Evolutionary conservation across 2,329 filamentous ascomycete genomes (phyloP).

Genomic region (Nigrograna mackinnonii): DNA sequence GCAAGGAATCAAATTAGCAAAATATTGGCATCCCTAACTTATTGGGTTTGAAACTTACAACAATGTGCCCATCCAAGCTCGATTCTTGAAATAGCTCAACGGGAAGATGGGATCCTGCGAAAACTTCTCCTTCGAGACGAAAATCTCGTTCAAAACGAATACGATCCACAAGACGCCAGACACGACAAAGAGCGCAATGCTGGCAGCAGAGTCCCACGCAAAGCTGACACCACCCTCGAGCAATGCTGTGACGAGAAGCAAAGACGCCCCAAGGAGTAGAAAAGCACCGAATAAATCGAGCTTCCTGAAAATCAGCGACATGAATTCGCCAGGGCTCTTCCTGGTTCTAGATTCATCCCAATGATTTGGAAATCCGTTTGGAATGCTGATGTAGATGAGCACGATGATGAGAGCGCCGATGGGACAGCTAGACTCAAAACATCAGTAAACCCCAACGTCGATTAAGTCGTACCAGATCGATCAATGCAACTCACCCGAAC

Average conservation of each 20-base stretch:
- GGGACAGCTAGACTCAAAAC: neutral
- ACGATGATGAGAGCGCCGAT: neutral
- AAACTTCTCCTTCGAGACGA: neutral
- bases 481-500: constrained; percentile 46
- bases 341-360: no score
- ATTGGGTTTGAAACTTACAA: no score
- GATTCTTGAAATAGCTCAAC: neutral
- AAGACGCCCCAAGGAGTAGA: neutral
- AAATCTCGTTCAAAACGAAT: neutral
- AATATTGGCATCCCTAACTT: no score
- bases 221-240: neutral
- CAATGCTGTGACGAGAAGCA: neutral
- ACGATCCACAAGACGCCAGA: neutral
- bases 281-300: neutral
- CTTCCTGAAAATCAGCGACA: no score
- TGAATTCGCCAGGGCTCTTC: no score
- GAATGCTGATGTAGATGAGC: neutral
- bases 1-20: no score
- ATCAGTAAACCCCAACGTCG: no score
- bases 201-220: neutral
- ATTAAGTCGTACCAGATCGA: neutral
- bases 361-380: neutral
- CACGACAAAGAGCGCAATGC: neutral
- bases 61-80: neutral
- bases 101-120: neutral